A percentile compares a stretch with the other conserved stretches of the same genome.
Conservation (phyloP, 257 asterid species). For the Forsythia suspensa region DNA sequence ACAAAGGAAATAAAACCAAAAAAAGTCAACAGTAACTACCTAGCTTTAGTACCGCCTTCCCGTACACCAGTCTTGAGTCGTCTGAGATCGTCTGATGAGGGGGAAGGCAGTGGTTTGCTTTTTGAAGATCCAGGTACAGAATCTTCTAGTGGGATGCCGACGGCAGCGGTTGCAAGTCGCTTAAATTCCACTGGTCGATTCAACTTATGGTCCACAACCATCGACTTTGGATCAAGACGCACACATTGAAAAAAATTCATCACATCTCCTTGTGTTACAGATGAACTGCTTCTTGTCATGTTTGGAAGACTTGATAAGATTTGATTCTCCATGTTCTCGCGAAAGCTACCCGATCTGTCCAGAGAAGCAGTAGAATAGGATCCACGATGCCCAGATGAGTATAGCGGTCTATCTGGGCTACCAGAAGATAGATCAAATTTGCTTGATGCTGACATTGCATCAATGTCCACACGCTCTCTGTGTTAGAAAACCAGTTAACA, state of each 20-base stretch:
- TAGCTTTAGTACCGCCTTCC: conserved; percentile 71
- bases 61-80: conserved; percentile 73
- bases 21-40: conserved; percentile 47
- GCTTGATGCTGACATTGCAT: conserved; percentile 90
- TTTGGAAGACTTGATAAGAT: conserved; percentile 72
- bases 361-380: conserved; percentile 63
- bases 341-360: conserved; percentile 78
- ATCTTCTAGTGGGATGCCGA: conserved; percentile 75
- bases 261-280: conserved; percentile 74
- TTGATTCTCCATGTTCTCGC: conserved; percentile 74
- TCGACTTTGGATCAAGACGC: conserved; percentile 81
- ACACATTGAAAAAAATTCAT: conserved; percentile 74
- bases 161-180: conserved; percentile 73
- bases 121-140: conserved; percentile 55
- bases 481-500: conserved; percentile 62
- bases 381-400: conserved; percentile 76
- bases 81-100: conserved; percentile 75
- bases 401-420: conserved; percentile 85
- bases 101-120: conserved; percentile 54
- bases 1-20: not conserved
- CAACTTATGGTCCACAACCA: conserved; percentile 81
- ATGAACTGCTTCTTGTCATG: conserved; percentile 67
- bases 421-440: conserved; percentile 78
- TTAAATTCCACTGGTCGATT: conserved; percentile 70
- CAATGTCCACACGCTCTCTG: conserved; percentile 56